Evolutionary conservation across 2,329 filamentous ascomycete species (phyloP).

Genomic region (Cercospora brassicicola): DNA sequence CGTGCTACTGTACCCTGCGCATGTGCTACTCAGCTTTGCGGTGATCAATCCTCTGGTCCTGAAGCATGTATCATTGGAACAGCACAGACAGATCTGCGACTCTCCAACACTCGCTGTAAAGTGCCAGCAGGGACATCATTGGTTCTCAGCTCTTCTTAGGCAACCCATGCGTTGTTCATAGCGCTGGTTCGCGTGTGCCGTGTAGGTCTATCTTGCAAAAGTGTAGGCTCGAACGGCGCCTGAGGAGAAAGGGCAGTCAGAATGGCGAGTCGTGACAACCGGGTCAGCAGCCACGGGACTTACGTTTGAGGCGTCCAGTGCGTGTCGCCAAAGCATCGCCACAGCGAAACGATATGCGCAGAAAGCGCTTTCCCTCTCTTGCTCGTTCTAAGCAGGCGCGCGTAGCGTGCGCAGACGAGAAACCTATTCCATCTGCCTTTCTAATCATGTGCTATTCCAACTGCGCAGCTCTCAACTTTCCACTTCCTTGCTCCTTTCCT

Average conservation of each 20-base stretch:
- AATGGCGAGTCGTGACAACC: background rate
- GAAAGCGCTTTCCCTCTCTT: background rate
- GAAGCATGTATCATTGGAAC: background rate
- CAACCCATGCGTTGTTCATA: background rate
- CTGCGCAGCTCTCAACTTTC: slow-evolving; percentile 40
- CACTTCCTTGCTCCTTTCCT: slow-evolving; percentile 50
- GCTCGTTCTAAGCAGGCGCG: background rate
- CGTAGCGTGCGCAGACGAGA: background rate
- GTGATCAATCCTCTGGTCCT: background rate
- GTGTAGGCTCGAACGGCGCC: background rate
- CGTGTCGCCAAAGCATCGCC: background rate
- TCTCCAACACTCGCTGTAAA: background rate
- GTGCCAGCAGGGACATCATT: background rate
- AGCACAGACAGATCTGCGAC: background rate
- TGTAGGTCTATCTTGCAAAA: background rate
- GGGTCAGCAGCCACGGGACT: background rate
- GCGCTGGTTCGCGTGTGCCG: background rate
- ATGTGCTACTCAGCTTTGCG: background rate
- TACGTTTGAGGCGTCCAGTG: background rate
- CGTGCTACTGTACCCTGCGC: background rate
- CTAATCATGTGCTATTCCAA: background rate
- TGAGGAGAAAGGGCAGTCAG: background rate
- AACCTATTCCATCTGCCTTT: background rate
- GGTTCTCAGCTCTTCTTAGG: background rate
- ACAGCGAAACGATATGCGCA: background rate